Base-by-base conservation (phyloP, 176 grass and related monocot species). In the Oryza coarctata region DNA sequence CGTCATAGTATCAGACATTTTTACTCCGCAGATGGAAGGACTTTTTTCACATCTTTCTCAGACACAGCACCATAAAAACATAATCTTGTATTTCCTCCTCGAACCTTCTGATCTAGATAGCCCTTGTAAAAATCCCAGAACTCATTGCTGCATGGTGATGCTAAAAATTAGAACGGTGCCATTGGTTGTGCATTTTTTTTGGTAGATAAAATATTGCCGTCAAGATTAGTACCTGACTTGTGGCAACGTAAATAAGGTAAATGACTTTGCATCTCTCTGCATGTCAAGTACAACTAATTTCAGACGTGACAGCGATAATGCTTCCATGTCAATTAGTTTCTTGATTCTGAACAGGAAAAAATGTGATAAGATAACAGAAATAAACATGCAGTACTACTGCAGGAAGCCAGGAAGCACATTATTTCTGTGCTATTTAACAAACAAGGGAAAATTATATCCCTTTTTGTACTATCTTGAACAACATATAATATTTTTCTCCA, bases 121-220 rank as follows among this genome's bases (percentile, higher is more conserved):
- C 88, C 87, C 73, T 88, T 91, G 80, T 88, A 98, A 75, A 98
- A 87, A 31, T 93, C 92, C 95, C 95, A 98, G 65, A 98, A 95
- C 63, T 95, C 95, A 44, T 82, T 82, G 82, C 95, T 98, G 83
- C 70, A 87, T 83, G 27, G 40, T 50, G 22, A 55, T 17, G 38
- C 15, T n/a, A 63, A 44, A 66, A 63, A 38, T 57, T 44, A 87
- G 41, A 38, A 36, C 31, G n/a, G 32, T 63, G 73, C 0, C 3
- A 75, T 8, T 43, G 39, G n/a, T 47, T 61, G 14, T 62, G 63
- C 13, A 1, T 33, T 28, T 27, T 79, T 36, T 84, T 20, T 55
- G 6, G 27, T 12, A 17, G 70, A 28, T 70, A 49, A 31, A 68
- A 71, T 73, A 69, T 25, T 77, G 78, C 12, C 76, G 70, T 32